Evolutionary conservation across 2,329 filamentous ascomycete genomes (phyloP).

Genomic region (Pyricularia pennisetigena): DNA sequence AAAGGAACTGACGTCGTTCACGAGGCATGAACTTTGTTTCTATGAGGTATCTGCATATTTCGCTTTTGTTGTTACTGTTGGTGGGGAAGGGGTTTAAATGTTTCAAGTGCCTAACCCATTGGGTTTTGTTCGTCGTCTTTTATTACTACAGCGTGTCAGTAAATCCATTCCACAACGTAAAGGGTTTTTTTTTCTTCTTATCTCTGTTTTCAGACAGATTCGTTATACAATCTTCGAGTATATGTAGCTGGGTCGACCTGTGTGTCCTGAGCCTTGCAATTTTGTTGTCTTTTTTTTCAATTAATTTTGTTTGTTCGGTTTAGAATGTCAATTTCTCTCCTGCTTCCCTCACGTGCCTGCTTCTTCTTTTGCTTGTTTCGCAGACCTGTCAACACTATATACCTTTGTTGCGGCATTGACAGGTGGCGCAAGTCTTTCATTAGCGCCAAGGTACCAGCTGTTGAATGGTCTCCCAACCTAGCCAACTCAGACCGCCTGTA

Average conservation of each 20-base stretch:
- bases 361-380: not conserved
- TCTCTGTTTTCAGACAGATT: not conserved
- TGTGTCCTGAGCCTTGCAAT: not conserved
- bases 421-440: not conserved
- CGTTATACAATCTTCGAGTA: not conserved
- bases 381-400: not conserved
- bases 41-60: not conserved
- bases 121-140: not conserved
- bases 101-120: not conserved
- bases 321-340: not conserved
- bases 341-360: not conserved
- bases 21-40: not conserved
- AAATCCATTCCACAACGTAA: not conserved
- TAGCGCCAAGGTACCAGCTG: not conserved
- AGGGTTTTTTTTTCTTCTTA: not conserved
- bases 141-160: not conserved
- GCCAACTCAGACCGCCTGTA: not conserved
- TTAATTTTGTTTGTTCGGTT: not conserved
- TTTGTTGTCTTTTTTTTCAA: not conserved
- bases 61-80: no score
- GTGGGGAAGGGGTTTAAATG: not conserved
- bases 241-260: not conserved
- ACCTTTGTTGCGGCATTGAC: not conserved
- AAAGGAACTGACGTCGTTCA: not conserved
- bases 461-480: not conserved